A percentile compares a stretch with the other conserved stretches of the same genome.
phyloP scores from a whole-genome alignment of 2,329 filamentous ascomycete genomes.

The Lasiodiplodia theobromae region DNA sequence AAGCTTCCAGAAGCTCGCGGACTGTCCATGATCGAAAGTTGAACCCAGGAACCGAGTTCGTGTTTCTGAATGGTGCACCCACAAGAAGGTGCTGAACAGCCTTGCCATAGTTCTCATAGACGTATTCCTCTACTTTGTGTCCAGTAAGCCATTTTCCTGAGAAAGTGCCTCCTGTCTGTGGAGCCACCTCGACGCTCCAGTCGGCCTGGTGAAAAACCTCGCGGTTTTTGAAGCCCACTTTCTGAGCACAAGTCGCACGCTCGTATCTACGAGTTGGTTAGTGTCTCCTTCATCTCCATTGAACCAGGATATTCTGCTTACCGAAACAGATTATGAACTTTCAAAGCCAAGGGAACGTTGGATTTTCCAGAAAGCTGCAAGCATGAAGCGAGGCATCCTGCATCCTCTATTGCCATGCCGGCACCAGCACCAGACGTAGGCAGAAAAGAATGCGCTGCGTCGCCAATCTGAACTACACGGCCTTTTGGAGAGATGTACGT shows the following conservation, averaged over 20 bases:
- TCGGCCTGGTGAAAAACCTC: constrained; percentile 41
- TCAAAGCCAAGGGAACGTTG: constrained; percentile 40
- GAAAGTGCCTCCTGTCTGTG: neutral
- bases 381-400: constrained; percentile 40
- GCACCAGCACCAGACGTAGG: constrained; percentile 63
- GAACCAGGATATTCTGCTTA: too few species aligned
- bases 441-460: constrained; percentile 62
- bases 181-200: neutral
- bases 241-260: constrained; percentile 43
- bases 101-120: neutral
- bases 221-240: constrained; percentile 44
- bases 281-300: too few species aligned
- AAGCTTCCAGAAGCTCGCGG: neutral
- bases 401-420: constrained; percentile 63
- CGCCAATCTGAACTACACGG: constrained; percentile 60
- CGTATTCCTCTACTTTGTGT: neutral
- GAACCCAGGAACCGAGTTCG: neutral
- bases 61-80: neutral
- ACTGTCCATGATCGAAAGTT: neutral
- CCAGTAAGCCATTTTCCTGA: neutral
- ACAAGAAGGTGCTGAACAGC: neutral
- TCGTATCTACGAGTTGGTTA: constrained; percentile 23
- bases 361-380: constrained; percentile 39
- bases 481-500: constrained; percentile 60
- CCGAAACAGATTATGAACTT: constrained; percentile 44